These are phyloP conservation scores for Dendryphion nanum DNA, from an alignment of 2,329 filamentous ascomycete species.

Conservation along the genomic window DNA sequence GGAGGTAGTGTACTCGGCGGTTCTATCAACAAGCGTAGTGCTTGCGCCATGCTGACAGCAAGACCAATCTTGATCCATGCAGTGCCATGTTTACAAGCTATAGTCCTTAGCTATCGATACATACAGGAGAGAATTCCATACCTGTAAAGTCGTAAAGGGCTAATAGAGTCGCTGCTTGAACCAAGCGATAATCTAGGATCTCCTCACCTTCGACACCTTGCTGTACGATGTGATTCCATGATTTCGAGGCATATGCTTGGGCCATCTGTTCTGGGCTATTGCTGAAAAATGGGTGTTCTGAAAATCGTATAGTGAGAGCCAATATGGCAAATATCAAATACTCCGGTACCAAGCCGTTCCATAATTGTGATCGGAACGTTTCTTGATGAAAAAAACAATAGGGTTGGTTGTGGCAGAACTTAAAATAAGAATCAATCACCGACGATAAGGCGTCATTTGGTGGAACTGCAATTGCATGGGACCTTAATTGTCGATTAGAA, in stretches of 20 bases:
- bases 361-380: slow-evolving; percentile 2
- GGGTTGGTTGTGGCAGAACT: slow-evolving; percentile 4
- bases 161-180: slow-evolving; percentile 7
- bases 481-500: neutral
- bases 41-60: slow-evolving; percentile 8
- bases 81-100: slow-evolving; percentile 7
- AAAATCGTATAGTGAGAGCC: neutral
- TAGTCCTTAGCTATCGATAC: neutral
- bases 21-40: slow-evolving; percentile 8
- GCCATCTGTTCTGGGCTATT: neutral
- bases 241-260: slow-evolving; percentile 5
- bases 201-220: slow-evolving; percentile 7
- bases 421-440: slow-evolving; percentile 5
- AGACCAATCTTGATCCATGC: slow-evolving; percentile 10
- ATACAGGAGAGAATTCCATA: neutral
- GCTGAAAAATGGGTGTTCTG: neutral
- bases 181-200: slow-evolving; percentile 2
- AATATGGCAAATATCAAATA: neutral
- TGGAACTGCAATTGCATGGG: neutral
- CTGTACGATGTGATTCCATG: slow-evolving; percentile 4
- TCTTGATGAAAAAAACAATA: slow-evolving; percentile 9
- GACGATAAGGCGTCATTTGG: neutral
- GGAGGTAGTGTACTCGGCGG: slow-evolving; percentile 2
- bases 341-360: neutral
- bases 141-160: slow-evolving; percentile 7